Base-by-base conservation (phyloP, 352 stramenopile species). In the Phytopythium sindhum region DNA sequence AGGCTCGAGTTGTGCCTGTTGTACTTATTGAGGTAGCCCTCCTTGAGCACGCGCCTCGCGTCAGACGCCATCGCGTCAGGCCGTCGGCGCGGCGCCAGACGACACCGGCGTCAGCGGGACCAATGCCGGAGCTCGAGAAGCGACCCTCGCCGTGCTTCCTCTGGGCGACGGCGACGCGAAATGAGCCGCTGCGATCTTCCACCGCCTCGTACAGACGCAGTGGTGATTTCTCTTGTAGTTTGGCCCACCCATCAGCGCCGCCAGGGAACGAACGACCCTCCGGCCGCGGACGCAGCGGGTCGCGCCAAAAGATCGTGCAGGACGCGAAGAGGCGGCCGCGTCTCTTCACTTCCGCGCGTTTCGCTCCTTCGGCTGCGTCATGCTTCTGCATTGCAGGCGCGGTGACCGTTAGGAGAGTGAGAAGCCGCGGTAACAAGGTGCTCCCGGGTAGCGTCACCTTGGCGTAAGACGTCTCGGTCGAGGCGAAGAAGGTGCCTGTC, bases 1-100 rank as follows among this genome's bases (percentile, higher is more conserved):
- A 60, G 9, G 35, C 8, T 37, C 2, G 33, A 7, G 15, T 60
- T 60, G 28, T 63, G 52, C 28, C 74, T 75, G 42, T 80, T 90
- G 59, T 78, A 81, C 65, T 92, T 92, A 61, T 74, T 77, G 37
- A 92, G 69, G 63, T 78, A 92, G 45, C 83, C 83, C 67, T 92
- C 83, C 63, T 89, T 89, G 60, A 92, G 67, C 65, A 84, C 83
- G 39, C 61, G 68, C 10, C 66, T 61, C 50, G 45, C 37, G 31
- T 66, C 64, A 31, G 70, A 50, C 63, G 77, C 70, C 57, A 47
- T 63, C 7, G 44, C 33, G 53, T 26, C 48, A 21, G 48, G 0
- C 53, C 4, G 21, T 19, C 45, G 28, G 17, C 31, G 4, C 2
- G 3, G 6, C 15, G 26, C 48, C 48, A 15, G 10, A 8, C 26